Evolutionary conservation across 140 eudicot genomes (phyloP), one percentile per base, ranked within the genome.

Genomic region (Stevia rebaudiana): DNA sequence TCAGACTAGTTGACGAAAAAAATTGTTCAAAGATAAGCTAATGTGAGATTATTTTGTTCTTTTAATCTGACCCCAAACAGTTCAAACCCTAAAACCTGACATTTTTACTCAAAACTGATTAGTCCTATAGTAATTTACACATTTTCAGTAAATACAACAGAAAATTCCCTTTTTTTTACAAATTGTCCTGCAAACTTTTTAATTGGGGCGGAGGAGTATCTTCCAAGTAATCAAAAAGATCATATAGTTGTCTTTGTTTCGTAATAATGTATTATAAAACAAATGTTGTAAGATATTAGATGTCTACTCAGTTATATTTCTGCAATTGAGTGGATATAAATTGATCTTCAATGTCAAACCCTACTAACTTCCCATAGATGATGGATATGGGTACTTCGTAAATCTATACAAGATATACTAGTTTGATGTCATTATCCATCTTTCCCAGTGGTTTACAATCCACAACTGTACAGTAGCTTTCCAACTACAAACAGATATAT

Each of bases 401-500:
- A 49, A 67, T 40, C 52, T 37, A 67, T 53, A 52, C 21, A 2
- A 19, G 28, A 53, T 54, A 39, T 24, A 31, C 54, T 53, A 40
- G 33, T 39, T 30, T 24, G 21, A 15, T 41, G 55, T 25, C 63
- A 30, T 68, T 16, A 40, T 68, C 64, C 23, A 40, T 54, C 43
- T 53, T 53, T 15, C 56, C 52, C 4, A 68, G 23, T 24, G 25
- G 65, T 53, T 24, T 6, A 53, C 73, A 68, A 54, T 68, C 55
- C 40, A 54, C 54, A 17, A 19, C 24, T 17, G 2, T 18, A 18
- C 17, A 10, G 25, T 17, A 46, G 23, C 23, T 16, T 47, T 21
- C 19, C 6, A 6, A 13, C 11, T 50, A 19, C 21, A 21, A 67
- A 28, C 51, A 23, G 10, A 39, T 5, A 52, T 22, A 36, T 21